Base-by-base conservation (phyloP, 163 green algal genomes). In the Chloromonas sp. region DNA sequence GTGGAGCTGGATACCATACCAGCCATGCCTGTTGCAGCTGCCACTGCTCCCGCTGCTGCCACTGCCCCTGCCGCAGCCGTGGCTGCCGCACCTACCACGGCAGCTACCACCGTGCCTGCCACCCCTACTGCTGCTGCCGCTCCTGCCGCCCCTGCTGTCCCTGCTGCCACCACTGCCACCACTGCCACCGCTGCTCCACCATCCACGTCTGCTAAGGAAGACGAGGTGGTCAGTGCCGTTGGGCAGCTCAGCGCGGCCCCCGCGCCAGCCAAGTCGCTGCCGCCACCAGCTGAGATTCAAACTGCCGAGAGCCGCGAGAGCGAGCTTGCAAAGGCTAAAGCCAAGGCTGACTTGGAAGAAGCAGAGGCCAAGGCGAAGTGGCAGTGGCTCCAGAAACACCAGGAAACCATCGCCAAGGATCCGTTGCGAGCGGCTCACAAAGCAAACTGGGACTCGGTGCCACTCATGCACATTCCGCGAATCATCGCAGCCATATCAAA, bases 401-500 rank as follows among this genome's bases (percentile, higher is more conserved):
- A 66, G 57, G 87, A 90, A 66, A 87, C 82, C 3, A 66, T 87
- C 13, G 79, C 79, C 0, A 57, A 83, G n/a, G 84, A 90, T 71
- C 84, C 84, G 13, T 71, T 87, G 78, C 79, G 84, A 2, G 14
- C 11, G 14, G 59, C 84, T 36, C 71, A 82, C 15, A 84, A 70
- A 2, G 79, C 79, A 60, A 74, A 60, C 1, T 88, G 81, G 82
- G 57, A 86, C 11, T 71, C 83, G 3, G 82, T 91, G n/a, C 87
- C 87, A 60, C 85, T 91, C 62, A 91, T 91, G 87, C 83, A 89
- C 83, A 87, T 91, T 11, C 87, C 87, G 5, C 83, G 85, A 60
- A 89, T 91, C 85, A 91, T 91, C 77, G 87, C 87, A 15, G 87
- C 87, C 14, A 91, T 91, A 70, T 84, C 61, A 71, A 86, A 78